These are phyloP conservation scores for Candolleomyces aberdarensis DNA, from an alignment of 768 basidiomycete species.

Conservation along the genomic window DNA sequence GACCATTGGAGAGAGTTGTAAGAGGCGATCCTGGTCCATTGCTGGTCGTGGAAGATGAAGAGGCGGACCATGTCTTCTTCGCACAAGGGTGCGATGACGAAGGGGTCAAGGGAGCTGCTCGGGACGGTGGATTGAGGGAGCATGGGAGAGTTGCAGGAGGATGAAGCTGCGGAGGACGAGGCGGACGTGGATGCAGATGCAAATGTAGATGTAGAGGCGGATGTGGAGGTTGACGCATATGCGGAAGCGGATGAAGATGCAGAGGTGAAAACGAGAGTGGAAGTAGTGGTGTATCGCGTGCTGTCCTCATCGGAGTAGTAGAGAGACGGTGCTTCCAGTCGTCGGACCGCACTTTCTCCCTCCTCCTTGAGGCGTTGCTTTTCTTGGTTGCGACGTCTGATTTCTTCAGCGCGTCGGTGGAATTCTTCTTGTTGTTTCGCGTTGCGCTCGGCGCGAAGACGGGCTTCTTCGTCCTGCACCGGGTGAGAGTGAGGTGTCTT, in stretches of 20 bases:
- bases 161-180: constrained; percentile 12
- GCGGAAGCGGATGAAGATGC: background rate
- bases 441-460: constrained; percentile 13
- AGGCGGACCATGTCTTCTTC: constrained; percentile 18
- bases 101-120: constrained; percentile 1
- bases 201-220: constrained; percentile 7
- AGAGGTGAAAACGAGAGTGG: too few relatives aligned
- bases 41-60: constrained; percentile 24
- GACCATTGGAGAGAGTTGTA: constrained; percentile 18
- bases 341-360: background rate
- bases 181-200: constrained; percentile 13
- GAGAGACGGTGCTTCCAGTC: too few relatives aligned
- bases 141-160: constrained; percentile 8
- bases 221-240: background rate
- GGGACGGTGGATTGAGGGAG: background rate
- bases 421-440: constrained; percentile 23
- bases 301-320: too few relatives aligned
- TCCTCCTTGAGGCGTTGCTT: constrained; percentile 5
- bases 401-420: constrained; percentile 19
- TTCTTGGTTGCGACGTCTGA: constrained; percentile 14
- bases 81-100: constrained; percentile 9
- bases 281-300: too few relatives aligned
- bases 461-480: constrained; percentile 10
- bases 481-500: background rate
- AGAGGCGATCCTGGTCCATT: constrained; percentile 18